A percentile compares a stretch with the other conserved stretches of the same genome.
Evolutionary conservation across 139 green algal species (phyloP).

Genomic region (Pseudopediastrum boryanum): DNA sequence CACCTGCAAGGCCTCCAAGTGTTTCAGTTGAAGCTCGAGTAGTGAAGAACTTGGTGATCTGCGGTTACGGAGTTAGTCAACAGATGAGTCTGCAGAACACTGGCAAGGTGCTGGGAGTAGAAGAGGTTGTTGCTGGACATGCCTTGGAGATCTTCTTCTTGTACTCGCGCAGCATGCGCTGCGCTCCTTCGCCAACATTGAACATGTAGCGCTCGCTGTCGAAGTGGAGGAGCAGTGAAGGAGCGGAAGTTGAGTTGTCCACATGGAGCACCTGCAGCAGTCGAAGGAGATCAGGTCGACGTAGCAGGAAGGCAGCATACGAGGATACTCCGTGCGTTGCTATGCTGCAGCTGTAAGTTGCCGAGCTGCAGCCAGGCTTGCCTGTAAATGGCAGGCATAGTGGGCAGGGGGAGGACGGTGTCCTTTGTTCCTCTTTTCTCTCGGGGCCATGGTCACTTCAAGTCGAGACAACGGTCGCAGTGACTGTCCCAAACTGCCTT

Average conservation of each 20-base stretch:
- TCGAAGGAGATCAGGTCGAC: neutral
- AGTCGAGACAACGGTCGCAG: too few relatives aligned
- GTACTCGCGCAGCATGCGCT: slow-evolving; percentile 87
- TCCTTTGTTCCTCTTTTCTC: neutral
- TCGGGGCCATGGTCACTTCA: slow-evolving; percentile 18
- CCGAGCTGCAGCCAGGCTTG: neutral
- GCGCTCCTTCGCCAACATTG: slow-evolving; percentile 95
- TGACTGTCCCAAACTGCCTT: too few relatives aligned
- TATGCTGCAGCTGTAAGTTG: neutral
- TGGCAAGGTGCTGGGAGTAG: neutral
- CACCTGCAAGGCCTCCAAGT: slow-evolving; percentile 83
- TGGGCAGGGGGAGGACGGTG: slow-evolving; percentile 25
- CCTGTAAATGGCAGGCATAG: slow-evolving; percentile 53
- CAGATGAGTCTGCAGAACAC: too few relatives aligned
- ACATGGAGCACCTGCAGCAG: slow-evolving; percentile 49
- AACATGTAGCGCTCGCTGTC: slow-evolving; percentile 91
- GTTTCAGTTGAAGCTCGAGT: slow-evolving; percentile 78
- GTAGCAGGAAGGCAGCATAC: neutral
- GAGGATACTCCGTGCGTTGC: too few relatives aligned
- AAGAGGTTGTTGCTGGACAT: neutral
- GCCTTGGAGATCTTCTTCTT: slow-evolving; percentile 78
- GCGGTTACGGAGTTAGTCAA: neutral
- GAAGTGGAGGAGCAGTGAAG: slow-evolving; percentile 92
- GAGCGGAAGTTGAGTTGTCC: slow-evolving; percentile 41
- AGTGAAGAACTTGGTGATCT: slow-evolving; percentile 13